Evolutionary conservation across 306 rosid genomes (phyloP).

Genomic region (Malus sylvestris): DNA sequence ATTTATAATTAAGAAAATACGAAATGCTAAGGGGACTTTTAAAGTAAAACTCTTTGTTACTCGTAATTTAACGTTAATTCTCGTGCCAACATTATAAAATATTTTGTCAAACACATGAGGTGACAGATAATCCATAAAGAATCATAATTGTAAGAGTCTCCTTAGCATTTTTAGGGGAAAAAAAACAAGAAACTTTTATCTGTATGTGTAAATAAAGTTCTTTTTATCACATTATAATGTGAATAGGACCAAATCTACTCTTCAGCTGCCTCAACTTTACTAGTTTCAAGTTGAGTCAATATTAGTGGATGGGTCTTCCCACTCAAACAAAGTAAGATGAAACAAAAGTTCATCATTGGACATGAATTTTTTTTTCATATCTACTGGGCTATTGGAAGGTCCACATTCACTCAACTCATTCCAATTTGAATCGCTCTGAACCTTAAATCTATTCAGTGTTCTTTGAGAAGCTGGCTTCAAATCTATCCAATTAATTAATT

Average conservation of each 20-base stretch:
- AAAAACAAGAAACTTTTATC: no score
- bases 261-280: neutral
- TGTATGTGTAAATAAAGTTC: no score
- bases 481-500: neutral
- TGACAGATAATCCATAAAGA: no score
- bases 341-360: neutral
- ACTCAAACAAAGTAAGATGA: neutral
- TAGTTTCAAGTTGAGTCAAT: neutral
- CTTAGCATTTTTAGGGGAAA: no score
- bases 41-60: no score
- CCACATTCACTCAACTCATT: constrained; percentile 4
- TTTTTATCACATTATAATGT: neutral
- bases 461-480: neutral
- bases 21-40: no score
- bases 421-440: neutral
- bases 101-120: no score
- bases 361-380: neutral
- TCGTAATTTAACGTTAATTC: no score
- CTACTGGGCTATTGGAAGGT: neutral
- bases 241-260: neutral
- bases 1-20: no score
- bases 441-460: neutral
- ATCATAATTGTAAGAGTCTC: no score
- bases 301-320: constrained; percentile 13
- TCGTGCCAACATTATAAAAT: no score